Evolutionary conservation across 768 basidiomycete species (phyloP).

Genomic region (Leccinum variicolor): DNA sequence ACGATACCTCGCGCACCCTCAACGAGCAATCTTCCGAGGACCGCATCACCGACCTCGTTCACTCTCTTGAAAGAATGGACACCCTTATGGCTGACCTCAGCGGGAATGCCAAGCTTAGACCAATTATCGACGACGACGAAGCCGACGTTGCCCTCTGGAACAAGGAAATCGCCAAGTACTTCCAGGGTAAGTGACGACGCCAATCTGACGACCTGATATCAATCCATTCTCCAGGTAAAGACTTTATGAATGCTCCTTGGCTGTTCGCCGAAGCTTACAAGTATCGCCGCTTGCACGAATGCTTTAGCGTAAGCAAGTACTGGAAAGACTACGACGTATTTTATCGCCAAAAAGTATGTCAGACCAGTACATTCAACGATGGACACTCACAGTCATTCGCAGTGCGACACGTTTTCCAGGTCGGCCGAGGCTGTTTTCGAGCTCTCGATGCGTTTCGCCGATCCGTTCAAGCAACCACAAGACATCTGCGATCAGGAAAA

Average conservation of each 20-base stretch:
- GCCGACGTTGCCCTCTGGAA: conserved; percentile 96
- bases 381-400: conserved; percentile 6
- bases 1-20: conserved; percentile 84
- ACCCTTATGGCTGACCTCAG: conserved; percentile 85
- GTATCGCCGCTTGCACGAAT: conserved; percentile 87
- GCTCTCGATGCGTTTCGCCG: conserved; percentile 85
- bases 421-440: conserved; percentile 92
- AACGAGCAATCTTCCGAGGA: conserved; percentile 86
- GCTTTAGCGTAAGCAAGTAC: conserved; percentile 87
- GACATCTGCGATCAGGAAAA: conserved; percentile 51
- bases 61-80: conserved; percentile 88
- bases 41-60: conserved; percentile 75
- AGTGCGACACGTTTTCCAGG: conserved; percentile 95
- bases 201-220: not conserved
- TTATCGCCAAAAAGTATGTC: conserved; percentile 81
- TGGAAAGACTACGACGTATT: conserved; percentile 94
- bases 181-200: conserved; percentile 58
- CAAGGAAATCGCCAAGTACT: conserved; percentile 93
- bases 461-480: conserved; percentile 67
- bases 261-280: conserved; percentile 95
- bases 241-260: conserved; percentile 97
- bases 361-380: not conserved
- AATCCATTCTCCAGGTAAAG: conserved; percentile 51
- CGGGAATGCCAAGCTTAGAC: conserved; percentile 77
- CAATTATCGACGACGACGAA: conserved; percentile 87